Percentiles rank a stretch among this genome's conserved stretches.
phyloP scores from a whole-genome alignment of 768 basidiomycete species.

The Polyporus arcularius region DNA sequence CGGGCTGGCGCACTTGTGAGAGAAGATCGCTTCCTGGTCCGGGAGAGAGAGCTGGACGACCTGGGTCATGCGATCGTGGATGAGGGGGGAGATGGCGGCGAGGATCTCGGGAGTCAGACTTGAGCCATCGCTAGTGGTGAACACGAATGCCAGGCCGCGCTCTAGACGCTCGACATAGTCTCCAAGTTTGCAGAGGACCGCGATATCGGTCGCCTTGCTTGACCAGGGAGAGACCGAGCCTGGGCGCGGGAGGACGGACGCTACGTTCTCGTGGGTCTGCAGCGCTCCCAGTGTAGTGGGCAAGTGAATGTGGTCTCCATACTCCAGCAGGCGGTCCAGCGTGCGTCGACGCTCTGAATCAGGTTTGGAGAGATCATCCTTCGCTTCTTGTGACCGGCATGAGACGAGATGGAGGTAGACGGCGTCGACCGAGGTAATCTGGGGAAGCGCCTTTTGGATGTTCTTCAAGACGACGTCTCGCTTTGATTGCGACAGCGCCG shows the following conservation, averaged over 20 bases:
- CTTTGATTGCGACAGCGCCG: slow-evolving; percentile 71
- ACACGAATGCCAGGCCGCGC: slow-evolving; percentile 72
- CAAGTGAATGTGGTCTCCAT: slow-evolving; percentile 75
- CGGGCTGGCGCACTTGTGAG: slow-evolving; percentile 62
- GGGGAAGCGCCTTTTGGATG: slow-evolving; percentile 53
- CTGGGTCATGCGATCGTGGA: slow-evolving; percentile 99
- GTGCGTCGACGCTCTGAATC: slow-evolving; percentile 49
- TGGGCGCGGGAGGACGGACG: slow-evolving; percentile 78
- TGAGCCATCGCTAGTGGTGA: slow-evolving; percentile 47
- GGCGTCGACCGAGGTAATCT: slow-evolving; percentile 72
- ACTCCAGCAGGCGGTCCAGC: slow-evolving; percentile 74
- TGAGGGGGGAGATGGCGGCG: slow-evolving; percentile 58
- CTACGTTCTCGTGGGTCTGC: slow-evolving; percentile 41
- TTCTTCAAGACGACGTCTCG: slow-evolving; percentile 62
- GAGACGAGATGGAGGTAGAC: slow-evolving; percentile 87
- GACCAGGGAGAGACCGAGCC: slow-evolving; percentile 99
- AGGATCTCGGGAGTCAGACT: slow-evolving; percentile 50
- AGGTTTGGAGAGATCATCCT: slow-evolving; percentile 47
- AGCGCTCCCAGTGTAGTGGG: slow-evolving; percentile 42
- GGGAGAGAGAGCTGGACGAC: slow-evolving; percentile 62
- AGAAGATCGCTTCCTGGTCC: slow-evolving; percentile 55
- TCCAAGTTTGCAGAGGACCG: slow-evolving; percentile 81
- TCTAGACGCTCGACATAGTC: slow-evolving; percentile 78
- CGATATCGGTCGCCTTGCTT: slow-evolving; percentile 97
- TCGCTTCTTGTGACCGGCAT: slow-evolving; percentile 45